Evolutionary conservation across 768 basidiomycete genomes (phyloP).

Genomic region (Pisolithus microcarpus): DNA sequence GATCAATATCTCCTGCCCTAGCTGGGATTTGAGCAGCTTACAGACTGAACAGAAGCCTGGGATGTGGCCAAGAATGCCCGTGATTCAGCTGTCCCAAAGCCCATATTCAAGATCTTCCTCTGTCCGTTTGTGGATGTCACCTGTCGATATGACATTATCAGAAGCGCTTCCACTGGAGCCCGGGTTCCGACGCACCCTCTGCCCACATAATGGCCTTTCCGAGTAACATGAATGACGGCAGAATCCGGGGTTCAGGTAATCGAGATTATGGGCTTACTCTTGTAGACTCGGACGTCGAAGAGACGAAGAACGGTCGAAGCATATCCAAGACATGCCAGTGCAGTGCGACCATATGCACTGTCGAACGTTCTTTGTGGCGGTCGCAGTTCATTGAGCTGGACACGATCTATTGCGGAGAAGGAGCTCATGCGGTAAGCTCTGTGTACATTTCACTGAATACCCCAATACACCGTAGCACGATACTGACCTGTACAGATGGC

Average conservation of each 20-base stretch:
- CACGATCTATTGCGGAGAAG: constrained; percentile 45
- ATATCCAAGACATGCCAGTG: constrained; percentile 67
- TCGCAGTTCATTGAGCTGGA: constrained; percentile 65
- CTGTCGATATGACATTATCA: constrained; percentile 7
- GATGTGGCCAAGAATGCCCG: constrained; percentile 47
- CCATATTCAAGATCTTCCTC: constrained; percentile 47
- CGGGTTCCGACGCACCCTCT: constrained; percentile 26
- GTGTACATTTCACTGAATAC: not conserved
- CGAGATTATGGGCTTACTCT: constrained; percentile 41
- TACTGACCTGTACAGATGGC: constrained; percentile 22
- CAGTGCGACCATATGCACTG: constrained; percentile 73
- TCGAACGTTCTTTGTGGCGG: constrained; percentile 79
- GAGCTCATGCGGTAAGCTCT: constrained; percentile 45
- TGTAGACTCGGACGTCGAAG: constrained; percentile 70
- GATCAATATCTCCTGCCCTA: not conserved
- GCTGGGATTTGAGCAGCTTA: not conserved
- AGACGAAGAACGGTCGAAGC: constrained; percentile 67
- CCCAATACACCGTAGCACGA: not conserved
- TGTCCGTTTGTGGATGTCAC: constrained; percentile 45
- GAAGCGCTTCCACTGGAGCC: constrained; percentile 7
- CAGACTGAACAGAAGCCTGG: constrained; percentile 27
- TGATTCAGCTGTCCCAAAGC: constrained; percentile 46
- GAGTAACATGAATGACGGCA: constrained; percentile 7
- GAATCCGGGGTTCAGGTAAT: constrained; percentile 14
- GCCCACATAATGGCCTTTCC: constrained; percentile 36